Evolutionary conservation across 257 asterid species (phyloP).

Genomic region (Ocimum tenuiflorum): DNA sequence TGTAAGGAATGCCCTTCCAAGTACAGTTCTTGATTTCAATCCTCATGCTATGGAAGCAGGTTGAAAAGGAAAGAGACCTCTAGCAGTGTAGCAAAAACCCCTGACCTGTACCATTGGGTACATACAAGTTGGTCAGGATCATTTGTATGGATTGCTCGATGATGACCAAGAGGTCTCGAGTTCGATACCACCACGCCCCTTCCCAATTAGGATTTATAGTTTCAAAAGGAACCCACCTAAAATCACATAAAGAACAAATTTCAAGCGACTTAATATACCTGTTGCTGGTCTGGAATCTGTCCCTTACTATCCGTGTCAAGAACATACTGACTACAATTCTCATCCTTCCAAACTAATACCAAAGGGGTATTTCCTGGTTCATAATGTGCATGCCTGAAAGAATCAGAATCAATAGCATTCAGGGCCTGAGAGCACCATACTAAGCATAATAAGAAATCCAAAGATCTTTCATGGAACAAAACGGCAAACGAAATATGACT

Average conservation of each 20-base stretch:
- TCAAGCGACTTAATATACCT: conserved; percentile 36
- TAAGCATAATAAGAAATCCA: neutral
- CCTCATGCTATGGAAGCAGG: conserved; percentile 2
- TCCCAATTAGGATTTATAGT: no score
- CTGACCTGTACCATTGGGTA: no score
- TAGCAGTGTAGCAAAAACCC: neutral
- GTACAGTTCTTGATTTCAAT: neutral
- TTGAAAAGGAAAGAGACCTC: neutral
- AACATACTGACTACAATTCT: conserved; percentile 73
- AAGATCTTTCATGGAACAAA: no score
- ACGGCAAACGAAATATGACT: no score
- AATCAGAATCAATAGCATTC: neutral
- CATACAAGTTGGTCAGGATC: no score
- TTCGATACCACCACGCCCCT: no score
- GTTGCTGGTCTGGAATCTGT: conserved; percentile 74
- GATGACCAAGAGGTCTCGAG: no score
- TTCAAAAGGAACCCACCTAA: no score
- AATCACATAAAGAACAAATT: neutral
- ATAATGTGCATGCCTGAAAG: conserved; percentile 85
- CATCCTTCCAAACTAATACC: conserved; percentile 91
- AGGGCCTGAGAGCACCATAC: neutral
- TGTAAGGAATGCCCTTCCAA: neutral
- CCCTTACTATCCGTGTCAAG: conserved; percentile 87
- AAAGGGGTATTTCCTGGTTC: conserved; percentile 88
- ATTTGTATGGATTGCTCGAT: no score